Percentiles rank a stretch among this genome's conserved stretches.
These are phyloP conservation scores for Aspergillus quadricinctus DNA, from an alignment of 2,329 filamentous ascomycete species.

Conservation along the genomic window DNA sequence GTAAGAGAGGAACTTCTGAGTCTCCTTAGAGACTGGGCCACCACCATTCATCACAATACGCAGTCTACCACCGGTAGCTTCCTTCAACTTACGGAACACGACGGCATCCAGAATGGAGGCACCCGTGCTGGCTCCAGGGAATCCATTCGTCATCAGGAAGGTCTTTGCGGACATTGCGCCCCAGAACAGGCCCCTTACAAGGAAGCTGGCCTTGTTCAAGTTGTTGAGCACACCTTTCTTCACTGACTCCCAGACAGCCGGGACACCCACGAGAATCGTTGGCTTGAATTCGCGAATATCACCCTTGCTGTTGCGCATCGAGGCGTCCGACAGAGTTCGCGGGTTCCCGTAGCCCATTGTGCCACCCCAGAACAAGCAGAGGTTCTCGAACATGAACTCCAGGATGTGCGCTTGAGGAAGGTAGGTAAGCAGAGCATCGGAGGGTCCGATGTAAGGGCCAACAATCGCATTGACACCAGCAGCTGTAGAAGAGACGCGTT, in stretches of 20 bases:
- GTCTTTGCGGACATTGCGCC: conserved; percentile 58
- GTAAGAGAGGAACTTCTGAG: conserved; percentile 85
- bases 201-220: conserved; percentile 65
- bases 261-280: conserved; percentile 88
- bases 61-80: conserved; percentile 81
- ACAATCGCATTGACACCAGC: conserved; percentile 77
- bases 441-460: conserved; percentile 69
- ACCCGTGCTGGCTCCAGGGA: conserved; percentile 49
- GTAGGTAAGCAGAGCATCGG: conserved; percentile 81
- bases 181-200: conserved; percentile 77
- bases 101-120: conserved; percentile 69
- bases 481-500: conserved; percentile 44
- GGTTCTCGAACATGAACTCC: conserved; percentile 92
- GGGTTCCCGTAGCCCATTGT: conserved; percentile 92
- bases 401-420: conserved; percentile 93
- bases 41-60: conserved; percentile 93
- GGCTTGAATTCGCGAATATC: conserved; percentile 91
- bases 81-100: conserved; percentile 88
- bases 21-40: conserved; percentile 82
- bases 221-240: conserved; percentile 87
- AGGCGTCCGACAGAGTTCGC: conserved; percentile 79
- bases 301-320: conserved; percentile 83
- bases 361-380: conserved; percentile 82
- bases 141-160: conserved; percentile 52
- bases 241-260: conserved; percentile 94